Evolutionary conservation across 768 basidiomycete species (phyloP).

Genomic region (Termitomyces eurrhizus): DNA sequence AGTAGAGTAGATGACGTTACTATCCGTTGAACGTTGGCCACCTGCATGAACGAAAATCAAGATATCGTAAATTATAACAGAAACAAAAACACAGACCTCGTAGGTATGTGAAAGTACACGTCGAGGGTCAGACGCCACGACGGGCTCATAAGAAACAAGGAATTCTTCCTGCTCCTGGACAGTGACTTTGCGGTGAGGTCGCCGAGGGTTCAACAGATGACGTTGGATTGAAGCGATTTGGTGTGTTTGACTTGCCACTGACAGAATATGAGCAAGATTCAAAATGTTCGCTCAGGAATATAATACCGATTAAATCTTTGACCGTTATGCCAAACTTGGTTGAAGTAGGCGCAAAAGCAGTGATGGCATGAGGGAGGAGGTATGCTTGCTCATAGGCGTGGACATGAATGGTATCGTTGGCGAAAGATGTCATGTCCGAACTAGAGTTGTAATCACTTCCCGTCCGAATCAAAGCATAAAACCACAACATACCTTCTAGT

Average conservation of each 20-base stretch:
- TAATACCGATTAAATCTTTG: slow-evolving; percentile 83
- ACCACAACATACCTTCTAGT: slow-evolving; percentile 54
- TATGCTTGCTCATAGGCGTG: slow-evolving; percentile 67
- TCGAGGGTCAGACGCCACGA: slow-evolving; percentile 68
- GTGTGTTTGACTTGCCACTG: slow-evolving; percentile 74
- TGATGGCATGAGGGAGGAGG: slow-evolving; percentile 64
- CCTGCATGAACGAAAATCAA: slow-evolving; percentile 34
- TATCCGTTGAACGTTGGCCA: slow-evolving; percentile 65
- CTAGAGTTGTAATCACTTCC: slow-evolving; percentile 20
- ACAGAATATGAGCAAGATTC: not conserved
- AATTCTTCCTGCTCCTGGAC: slow-evolving; percentile 80
- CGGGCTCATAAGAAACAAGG: slow-evolving; percentile 79
- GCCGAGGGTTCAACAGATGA: slow-evolving; percentile 74
- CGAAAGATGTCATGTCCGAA: slow-evolving; percentile 42
- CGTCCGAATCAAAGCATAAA: not conserved
- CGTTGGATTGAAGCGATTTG: slow-evolving; percentile 75
- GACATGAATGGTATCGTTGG: slow-evolving; percentile 48
- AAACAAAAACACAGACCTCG: slow-evolving; percentile 24
- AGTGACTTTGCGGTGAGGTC: slow-evolving; percentile 74
- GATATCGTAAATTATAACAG: not conserved
- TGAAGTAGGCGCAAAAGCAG: slow-evolving; percentile 66
- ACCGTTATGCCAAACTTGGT: slow-evolving; percentile 87
- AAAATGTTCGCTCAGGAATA: slow-evolving; percentile 18
- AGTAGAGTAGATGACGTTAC: slow-evolving; percentile 79
- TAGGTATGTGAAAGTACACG: slow-evolving; percentile 48